phyloP scores from a whole-genome alignment of 202 grass and related monocot genomes.

The Elaeis oleifera region DNA sequence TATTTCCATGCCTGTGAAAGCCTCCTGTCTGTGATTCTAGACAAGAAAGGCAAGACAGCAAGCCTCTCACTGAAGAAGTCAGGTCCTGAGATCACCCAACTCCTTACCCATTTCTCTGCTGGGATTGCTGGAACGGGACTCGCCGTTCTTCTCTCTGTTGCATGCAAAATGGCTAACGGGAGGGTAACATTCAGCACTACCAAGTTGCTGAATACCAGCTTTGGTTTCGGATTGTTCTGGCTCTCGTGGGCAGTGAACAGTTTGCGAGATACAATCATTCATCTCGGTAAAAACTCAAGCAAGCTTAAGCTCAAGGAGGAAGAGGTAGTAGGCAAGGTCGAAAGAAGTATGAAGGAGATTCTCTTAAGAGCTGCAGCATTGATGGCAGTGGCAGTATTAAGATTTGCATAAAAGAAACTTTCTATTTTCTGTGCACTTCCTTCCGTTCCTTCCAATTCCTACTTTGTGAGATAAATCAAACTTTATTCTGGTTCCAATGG shows the following conservation, averaged over 20 bases:
- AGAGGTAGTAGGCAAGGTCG: slow-evolving; percentile 40
- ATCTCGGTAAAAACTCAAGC: slow-evolving; percentile 37
- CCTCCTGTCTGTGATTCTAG: slow-evolving; percentile 65
- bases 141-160: slow-evolving; percentile 75
- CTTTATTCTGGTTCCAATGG: no score
- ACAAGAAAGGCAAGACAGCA: slow-evolving; percentile 35
- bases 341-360: slow-evolving; percentile 51
- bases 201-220: slow-evolving; percentile 50
- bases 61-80: slow-evolving; percentile 59
- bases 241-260: slow-evolving; percentile 64
- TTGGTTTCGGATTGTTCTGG: slow-evolving; percentile 89
- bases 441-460: no score
- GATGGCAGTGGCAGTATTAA: slow-evolving; percentile 57
- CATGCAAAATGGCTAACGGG: slow-evolving; percentile 46
- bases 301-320: slow-evolving; percentile 45
- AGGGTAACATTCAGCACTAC: slow-evolving; percentile 41
- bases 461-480: no score
- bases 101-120: slow-evolving; percentile 80
- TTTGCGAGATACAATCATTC: slow-evolving; percentile 60
- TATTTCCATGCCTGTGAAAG: slow-evolving; percentile 69
- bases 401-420: slow-evolving; percentile 40
- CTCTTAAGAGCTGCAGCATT: slow-evolving; percentile 49
- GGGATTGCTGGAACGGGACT: slow-evolving; percentile 83
- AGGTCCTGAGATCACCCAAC: slow-evolving; percentile 50
- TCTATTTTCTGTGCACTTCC: no score